Evolutionary conservation across 331 rosid genomes (phyloP), one percentile per base, ranked within the genome.

Genomic region (Quercus phellos): DNA sequence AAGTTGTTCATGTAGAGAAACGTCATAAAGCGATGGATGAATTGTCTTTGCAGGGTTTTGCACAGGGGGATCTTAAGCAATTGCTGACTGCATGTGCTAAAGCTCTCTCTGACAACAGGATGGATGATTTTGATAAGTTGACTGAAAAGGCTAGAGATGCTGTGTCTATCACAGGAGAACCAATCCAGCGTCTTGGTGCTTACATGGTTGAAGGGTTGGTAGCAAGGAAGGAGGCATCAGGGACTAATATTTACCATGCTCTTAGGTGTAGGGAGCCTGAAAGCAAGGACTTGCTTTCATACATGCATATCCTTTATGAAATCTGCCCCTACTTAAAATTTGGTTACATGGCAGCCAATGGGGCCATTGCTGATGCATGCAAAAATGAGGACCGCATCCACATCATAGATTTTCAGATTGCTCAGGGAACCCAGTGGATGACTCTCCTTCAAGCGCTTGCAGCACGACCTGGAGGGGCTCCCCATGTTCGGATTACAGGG

Each of bases 381-480:
- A 84, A 90, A 84, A 87, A 87, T 17, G 98, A 87, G 78, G 98
- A 95, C 43, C 89, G 70, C 58, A 88, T 95, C 76, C 99, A 95
- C 89, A 95, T 95, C 51, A 80, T 95, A 78, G 98, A 95, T 81
- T 95, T 93, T 75, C 99, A 91, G 85, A 95, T 95, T 74, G 92
- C 92, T 85, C 92, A 90, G 79, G 99, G 99, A 59, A 75, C 90
- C 17, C 98, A 95, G 55, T 93, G 99, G 99, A 77, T 84, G 76
- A 95, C 99, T 43, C 97, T 95, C 67, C 99, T 95, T 76, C 99
- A 95, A 83, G 99, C 99, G 26, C 97, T 95, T 53, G 97, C 99
- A 1, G 97, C 98, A 26, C 86, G 97, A 55, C 99, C 99, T 0
- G 68, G 91, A 16, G 97, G 99, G 12, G 90, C 99, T 18, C 98